These are phyloP conservation scores for Lactarius indigo DNA, from an alignment of 768 basidiomycete species.

Conservation along the genomic window DNA sequence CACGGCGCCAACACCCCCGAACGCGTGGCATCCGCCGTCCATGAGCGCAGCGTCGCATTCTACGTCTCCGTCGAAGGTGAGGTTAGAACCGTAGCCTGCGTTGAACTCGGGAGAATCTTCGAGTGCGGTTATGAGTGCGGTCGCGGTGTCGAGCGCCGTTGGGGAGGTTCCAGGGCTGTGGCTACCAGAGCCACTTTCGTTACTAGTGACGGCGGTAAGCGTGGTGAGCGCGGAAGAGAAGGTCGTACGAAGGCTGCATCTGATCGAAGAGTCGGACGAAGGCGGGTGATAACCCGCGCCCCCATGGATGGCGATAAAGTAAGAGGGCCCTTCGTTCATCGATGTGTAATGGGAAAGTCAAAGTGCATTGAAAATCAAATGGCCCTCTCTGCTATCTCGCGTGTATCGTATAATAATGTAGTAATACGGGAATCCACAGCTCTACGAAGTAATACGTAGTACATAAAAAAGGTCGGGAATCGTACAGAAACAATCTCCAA, in stretches of 20 bases:
- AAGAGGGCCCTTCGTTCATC: conserved; percentile 7
- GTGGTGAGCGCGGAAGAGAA: conserved; percentile 41
- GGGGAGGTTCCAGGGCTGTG: background rate
- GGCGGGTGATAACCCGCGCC: conserved; percentile 68
- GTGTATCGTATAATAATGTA: conserved; percentile 16
- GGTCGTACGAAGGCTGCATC: conserved; percentile 52
- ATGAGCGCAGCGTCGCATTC: conserved; percentile 84
- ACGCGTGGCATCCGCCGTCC: conserved; percentile 42
- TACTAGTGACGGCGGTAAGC: background rate
- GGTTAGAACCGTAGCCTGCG: conserved; percentile 71
- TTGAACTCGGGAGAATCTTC: conserved; percentile 1
- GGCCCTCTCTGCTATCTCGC: background rate
- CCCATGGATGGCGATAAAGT: conserved; percentile 62
- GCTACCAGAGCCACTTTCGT: background rate
- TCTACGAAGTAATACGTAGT: background rate
- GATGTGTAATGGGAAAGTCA: background rate
- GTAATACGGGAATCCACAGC: conserved; percentile 9
- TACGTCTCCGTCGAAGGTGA: conserved; percentile 68
- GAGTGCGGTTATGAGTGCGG: background rate
- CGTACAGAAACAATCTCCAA: conserved; percentile 4
- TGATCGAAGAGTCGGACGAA: conserved; percentile 37
- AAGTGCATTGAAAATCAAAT: conserved; percentile 1
- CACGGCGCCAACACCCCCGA: conserved; percentile 68
- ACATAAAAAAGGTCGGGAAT: background rate
- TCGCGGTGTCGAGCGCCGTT: conserved; percentile 10